Evolutionary conservation across 2,329 filamentous ascomycete species (phyloP).

Genomic region (Verticillium nubilum): DNA sequence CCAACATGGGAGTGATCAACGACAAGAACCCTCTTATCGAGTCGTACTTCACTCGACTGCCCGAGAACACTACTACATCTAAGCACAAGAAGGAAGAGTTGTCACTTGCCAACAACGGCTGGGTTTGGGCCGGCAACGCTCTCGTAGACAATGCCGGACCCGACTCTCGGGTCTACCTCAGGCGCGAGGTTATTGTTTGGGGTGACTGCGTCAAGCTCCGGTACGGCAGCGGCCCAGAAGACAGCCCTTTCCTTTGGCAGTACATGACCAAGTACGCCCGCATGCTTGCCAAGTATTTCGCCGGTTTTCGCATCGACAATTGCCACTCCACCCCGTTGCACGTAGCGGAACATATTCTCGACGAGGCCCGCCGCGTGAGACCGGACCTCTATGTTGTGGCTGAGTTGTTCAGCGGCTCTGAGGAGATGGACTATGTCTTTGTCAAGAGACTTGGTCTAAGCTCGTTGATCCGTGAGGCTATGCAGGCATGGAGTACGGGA

Average conservation of each 20-base stretch:
- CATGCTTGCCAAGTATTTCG: constrained; percentile 90
- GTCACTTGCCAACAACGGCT: constrained; percentile 90
- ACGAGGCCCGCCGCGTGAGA: constrained; percentile 83
- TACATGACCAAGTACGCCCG: constrained; percentile 92
- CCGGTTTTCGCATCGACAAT: constrained; percentile 95
- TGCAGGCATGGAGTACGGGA: constrained; percentile 95
- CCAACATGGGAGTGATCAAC: constrained; percentile 76
- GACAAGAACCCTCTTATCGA: constrained; percentile 79
- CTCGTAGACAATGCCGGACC: constrained; percentile 90
- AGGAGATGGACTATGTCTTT: constrained; percentile 94
- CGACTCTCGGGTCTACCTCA: constrained; percentile 85
- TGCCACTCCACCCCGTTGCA: constrained; percentile 94
- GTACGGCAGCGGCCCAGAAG: constrained; percentile 73
- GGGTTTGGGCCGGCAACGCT: constrained; percentile 97
- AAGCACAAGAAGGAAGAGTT: constrained; percentile 72
- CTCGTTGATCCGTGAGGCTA: constrained; percentile 89
- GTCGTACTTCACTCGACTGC: constrained; percentile 88
- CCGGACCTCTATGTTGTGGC: constrained; percentile 89
- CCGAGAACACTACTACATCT: constrained; percentile 69
- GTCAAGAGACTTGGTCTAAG: constrained; percentile 89
- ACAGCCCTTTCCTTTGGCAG: constrained; percentile 92
- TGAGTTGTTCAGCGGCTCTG: constrained; percentile 91
- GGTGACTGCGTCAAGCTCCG: constrained; percentile 96
- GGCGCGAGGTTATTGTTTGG: constrained; percentile 95
- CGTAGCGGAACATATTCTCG: constrained; percentile 90